phyloP scores from a whole-genome alignment of 352 stramenopile genomes.

The Globisporangium polare region DNA sequence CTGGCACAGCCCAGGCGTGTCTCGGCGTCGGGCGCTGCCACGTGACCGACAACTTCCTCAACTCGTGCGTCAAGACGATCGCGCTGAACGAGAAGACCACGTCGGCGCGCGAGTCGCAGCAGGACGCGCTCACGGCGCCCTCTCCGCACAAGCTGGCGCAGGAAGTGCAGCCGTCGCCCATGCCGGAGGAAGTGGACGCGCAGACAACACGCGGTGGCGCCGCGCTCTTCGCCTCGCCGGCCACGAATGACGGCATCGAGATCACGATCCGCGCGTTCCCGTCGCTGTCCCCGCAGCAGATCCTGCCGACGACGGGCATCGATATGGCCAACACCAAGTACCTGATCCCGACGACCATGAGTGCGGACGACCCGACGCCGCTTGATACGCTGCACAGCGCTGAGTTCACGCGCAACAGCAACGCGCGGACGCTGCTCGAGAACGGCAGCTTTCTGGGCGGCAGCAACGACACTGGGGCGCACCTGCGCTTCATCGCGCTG shows the following conservation, averaged over 20 bases:
- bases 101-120: constrained; percentile 31
- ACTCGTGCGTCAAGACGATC: constrained; percentile 36
- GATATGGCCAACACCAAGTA: constrained; percentile 80
- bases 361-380: constrained; percentile 25
- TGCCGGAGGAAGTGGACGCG: constrained; percentile 11
- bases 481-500: constrained; percentile 56
- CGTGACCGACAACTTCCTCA: constrained; percentile 50
- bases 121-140: constrained; percentile 12
- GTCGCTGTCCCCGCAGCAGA: constrained; percentile 37
- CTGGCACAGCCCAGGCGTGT: constrained; percentile 34
- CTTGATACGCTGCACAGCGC: not conserved
- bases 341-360: constrained; percentile 59
- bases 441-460: constrained; percentile 60
- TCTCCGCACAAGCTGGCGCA: constrained; percentile 12
- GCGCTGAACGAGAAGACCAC: constrained; percentile 41
- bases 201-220: constrained; percentile 12
- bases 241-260: constrained; percentile 25
- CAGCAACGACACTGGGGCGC: constrained; percentile 26
- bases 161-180: not conserved
- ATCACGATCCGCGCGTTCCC: constrained; percentile 54
- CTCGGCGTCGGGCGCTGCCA: constrained; percentile 51
- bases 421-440: constrained; percentile 45
- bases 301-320: constrained; percentile 56
- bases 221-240: constrained; percentile 9
- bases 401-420: constrained; percentile 25